These are phyloP conservation scores for Waitea zeae DNA, from an alignment of 1,284 basidiomycete genomes.

Conservation along the genomic window DNA sequence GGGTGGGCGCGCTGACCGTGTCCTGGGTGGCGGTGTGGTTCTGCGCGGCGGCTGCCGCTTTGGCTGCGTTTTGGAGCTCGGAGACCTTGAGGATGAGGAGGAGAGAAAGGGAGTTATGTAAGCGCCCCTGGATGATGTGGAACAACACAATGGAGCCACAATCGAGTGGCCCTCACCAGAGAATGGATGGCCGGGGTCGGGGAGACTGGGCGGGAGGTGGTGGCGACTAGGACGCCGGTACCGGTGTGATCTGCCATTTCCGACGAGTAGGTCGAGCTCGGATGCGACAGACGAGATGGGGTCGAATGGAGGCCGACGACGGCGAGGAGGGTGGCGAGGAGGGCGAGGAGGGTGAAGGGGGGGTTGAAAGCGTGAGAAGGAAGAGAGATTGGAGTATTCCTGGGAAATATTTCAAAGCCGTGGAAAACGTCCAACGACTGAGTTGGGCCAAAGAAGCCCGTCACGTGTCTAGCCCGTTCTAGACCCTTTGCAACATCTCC, in stretches of 20 bases:
- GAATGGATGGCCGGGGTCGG: neutral
- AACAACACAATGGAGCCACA: too few species aligned
- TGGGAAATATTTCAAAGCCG: neutral
- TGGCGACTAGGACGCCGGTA: neutral
- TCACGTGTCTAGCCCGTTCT: too few species aligned
- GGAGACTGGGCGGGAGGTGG: neutral
- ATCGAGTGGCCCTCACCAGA: neutral
- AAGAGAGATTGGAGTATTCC: conserved; percentile 10
- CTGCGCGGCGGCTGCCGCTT: too few species aligned
- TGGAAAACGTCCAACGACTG: too few species aligned
- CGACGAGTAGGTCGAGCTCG: neutral
- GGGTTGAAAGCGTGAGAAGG: neutral
- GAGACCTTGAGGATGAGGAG: neutral
- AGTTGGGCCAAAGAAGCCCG: too few species aligned
- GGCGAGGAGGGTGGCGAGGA: too few species aligned
- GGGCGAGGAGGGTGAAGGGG: too few species aligned
- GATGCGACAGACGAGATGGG: too few species aligned
- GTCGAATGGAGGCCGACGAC: too few species aligned
- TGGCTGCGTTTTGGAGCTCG: neutral
- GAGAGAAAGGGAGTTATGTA: neutral
- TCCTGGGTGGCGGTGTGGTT: neutral
- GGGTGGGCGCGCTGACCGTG: too few species aligned
- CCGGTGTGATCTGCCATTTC: neutral
- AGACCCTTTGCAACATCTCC: too few species aligned
- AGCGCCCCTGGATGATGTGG: too few species aligned